These are phyloP conservation scores for Aspergillus bertholletiae DNA, from an alignment of 495 filamentous ascomycete species.

Conservation along the genomic window DNA sequence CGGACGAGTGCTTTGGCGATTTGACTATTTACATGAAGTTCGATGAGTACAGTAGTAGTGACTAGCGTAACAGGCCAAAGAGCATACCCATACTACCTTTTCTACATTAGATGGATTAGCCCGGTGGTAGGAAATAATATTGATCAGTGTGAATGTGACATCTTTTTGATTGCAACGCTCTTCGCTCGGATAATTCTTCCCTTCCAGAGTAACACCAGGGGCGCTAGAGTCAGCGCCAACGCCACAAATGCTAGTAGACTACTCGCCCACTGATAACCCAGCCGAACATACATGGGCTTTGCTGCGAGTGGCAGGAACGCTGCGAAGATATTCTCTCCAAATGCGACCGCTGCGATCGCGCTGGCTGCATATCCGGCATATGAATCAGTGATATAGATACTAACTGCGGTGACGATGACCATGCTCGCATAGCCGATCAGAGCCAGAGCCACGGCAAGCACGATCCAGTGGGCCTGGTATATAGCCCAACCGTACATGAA, in stretches of 20 bases:
- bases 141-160: slow-evolving; percentile 1
- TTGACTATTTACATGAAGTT: slow-evolving; percentile 20
- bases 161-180: slow-evolving; percentile 12
- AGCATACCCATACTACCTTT: background rate
- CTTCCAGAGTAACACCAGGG: slow-evolving; percentile 27
- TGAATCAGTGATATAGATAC: slow-evolving; percentile 31
- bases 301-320: slow-evolving; percentile 39
- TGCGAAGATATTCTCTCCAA: slow-evolving; percentile 36
- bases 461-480: slow-evolving; percentile 20
- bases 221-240: slow-evolving; percentile 27
- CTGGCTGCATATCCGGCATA: slow-evolving; percentile 33
- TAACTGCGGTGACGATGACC: slow-evolving; percentile 28
- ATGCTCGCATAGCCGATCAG: slow-evolving; percentile 26
- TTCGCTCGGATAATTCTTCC: slow-evolving; percentile 24
- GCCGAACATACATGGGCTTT: slow-evolving; percentile 35
- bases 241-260: slow-evolving; percentile 37
- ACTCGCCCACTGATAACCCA: slow-evolving; percentile 45
- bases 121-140: background rate
- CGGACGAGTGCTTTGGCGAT: slow-evolving; percentile 23
- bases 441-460: slow-evolving; percentile 14
- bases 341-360: slow-evolving; percentile 31
- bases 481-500: slow-evolving; percentile 19
- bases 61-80: background rate
- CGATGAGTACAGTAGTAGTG: background rate
- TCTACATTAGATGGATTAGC: background rate